Evolutionary conservation across 176 grass and related monocot genomes (phyloP).

Genomic region (Bonia amplexicaulis): DNA sequence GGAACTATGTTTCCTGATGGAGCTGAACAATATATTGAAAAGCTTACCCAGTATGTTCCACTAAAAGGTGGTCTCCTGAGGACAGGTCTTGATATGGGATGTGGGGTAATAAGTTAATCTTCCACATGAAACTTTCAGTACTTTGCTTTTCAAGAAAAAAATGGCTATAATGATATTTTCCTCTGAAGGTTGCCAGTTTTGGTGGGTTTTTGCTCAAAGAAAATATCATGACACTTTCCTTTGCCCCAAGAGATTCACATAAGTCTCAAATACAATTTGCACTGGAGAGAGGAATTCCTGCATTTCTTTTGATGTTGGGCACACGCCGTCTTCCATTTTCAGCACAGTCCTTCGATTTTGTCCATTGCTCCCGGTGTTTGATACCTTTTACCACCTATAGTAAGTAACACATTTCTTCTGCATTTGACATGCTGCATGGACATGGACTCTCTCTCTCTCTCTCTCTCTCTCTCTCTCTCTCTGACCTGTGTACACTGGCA

Average conservation of each 20-base stretch:
- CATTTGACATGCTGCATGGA: conserved; percentile 5
- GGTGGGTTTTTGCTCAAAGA: conserved; percentile 87
- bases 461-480: background rate
- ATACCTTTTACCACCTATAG: conserved; percentile 88
- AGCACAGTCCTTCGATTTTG: conserved; percentile 76
- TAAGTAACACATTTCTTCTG: conserved; percentile 39
- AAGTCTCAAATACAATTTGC: conserved; percentile 98
- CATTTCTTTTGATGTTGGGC: conserved; percentile 89
- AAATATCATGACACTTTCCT: conserved; percentile 81
- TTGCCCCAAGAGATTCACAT: conserved; percentile 95
- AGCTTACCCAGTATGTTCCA: conserved; percentile 55
- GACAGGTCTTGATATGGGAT: conserved; percentile 93
- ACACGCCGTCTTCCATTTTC: conserved; percentile 77
- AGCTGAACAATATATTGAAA: conserved; percentile 75
- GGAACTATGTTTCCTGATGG: conserved; percentile 95
- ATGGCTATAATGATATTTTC: conserved; percentile 8
- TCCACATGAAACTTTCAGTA: background rate
- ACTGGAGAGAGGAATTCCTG: conserved; percentile 86
- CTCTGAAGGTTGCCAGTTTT: conserved; percentile 84
- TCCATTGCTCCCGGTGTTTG: conserved; percentile 88
- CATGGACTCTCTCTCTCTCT: background rate
- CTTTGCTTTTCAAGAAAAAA: conserved; percentile 1
- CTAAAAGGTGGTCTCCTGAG: conserved; percentile 63
- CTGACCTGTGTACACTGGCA: conserved; percentile 24
- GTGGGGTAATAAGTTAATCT: conserved; percentile 65